phyloP scores from a whole-genome alignment of 2,329 filamentous ascomycete genomes.

The Uncinocarpus reesii region DNA sequence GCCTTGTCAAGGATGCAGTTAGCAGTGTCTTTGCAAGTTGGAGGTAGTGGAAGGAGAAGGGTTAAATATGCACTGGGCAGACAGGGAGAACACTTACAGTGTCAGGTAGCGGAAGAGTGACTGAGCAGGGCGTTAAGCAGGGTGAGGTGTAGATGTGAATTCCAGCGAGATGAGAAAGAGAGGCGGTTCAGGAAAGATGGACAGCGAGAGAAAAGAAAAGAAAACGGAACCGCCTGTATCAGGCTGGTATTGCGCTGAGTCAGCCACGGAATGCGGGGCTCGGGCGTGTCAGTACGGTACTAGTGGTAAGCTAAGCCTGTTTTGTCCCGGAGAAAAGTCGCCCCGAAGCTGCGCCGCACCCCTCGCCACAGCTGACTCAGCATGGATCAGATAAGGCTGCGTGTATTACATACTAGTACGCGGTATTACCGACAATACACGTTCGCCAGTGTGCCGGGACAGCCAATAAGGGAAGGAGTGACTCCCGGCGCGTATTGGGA shows the following conservation, averaged over 20 bases:
- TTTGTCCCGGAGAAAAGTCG: not conserved
- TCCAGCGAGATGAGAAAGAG: conserved; percentile 10
- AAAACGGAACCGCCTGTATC: conserved; percentile 15
- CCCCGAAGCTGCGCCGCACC: not conserved
- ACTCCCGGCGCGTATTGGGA: too few species aligned
- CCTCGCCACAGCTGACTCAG: conserved; percentile 5
- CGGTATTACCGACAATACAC: too few species aligned
- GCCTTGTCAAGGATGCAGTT: not conserved
- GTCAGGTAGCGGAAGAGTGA: not conserved
- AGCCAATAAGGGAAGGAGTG: too few species aligned
- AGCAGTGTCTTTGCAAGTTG: not conserved
- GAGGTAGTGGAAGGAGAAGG: not conserved
- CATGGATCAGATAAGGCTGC: conserved; percentile 5
- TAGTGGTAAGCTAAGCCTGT: not conserved
- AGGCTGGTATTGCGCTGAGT: conserved; percentile 5
- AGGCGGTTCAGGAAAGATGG: conserved; percentile 23
- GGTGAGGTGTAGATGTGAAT: not conserved
- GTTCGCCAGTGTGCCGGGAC: too few species aligned
- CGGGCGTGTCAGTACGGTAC: not conserved
- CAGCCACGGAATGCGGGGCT: not conserved
- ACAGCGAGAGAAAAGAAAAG: conserved; percentile 24
- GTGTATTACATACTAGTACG: not conserved
- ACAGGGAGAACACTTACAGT: too few species aligned
- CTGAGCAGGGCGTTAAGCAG: conserved; percentile 11
- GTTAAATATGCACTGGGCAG: not conserved